A percentile compares a stretch with the other conserved stretches of the same genome.
These are phyloP conservation scores for Platanus orientalis DNA, from an alignment of 164 flowering plant genomes.

Conservation along the genomic window DNA sequence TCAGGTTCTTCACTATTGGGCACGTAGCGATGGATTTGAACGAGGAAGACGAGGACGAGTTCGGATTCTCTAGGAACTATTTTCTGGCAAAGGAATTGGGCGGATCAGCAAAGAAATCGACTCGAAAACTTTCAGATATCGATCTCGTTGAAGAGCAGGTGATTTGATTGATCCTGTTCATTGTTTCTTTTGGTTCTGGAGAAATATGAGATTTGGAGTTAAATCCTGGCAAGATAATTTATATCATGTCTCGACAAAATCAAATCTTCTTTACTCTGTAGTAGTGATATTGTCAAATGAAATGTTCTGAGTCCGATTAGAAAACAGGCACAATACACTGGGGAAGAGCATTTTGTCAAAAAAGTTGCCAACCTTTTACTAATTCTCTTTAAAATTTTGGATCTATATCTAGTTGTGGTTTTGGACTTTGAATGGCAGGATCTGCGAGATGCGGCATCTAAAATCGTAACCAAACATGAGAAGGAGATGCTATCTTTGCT, in stretches of 20 bases:
- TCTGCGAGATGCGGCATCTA: constrained; percentile 52
- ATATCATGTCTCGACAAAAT: no score
- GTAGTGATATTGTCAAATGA: neutral
- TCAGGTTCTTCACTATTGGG: neutral
- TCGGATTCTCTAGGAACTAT: constrained; percentile 79
- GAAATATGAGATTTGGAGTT: no score
- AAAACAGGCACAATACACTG: no score
- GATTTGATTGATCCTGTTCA: neutral
- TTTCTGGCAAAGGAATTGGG: constrained; percentile 79
- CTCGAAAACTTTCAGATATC: constrained; percentile 69
- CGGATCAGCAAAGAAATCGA: constrained; percentile 69
- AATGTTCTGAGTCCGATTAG: no score
- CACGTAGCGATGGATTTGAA: constrained; percentile 36
- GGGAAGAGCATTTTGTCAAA: no score
- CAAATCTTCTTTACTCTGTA: neutral
- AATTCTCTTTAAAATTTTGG: neutral
- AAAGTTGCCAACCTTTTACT: no score
- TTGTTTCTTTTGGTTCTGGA: no score
- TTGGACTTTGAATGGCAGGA: constrained; percentile 41
- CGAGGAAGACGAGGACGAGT: constrained; percentile 69
- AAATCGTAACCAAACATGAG: constrained; percentile 65
- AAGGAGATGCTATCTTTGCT: constrained; percentile 50
- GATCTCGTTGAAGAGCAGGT: constrained; percentile 84
- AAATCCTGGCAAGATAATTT: no score
- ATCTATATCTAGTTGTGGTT: neutral